These are phyloP conservation scores for Aureobasidium lini DNA, from an alignment of 2,329 filamentous ascomycete species.

Conservation along the genomic window DNA sequence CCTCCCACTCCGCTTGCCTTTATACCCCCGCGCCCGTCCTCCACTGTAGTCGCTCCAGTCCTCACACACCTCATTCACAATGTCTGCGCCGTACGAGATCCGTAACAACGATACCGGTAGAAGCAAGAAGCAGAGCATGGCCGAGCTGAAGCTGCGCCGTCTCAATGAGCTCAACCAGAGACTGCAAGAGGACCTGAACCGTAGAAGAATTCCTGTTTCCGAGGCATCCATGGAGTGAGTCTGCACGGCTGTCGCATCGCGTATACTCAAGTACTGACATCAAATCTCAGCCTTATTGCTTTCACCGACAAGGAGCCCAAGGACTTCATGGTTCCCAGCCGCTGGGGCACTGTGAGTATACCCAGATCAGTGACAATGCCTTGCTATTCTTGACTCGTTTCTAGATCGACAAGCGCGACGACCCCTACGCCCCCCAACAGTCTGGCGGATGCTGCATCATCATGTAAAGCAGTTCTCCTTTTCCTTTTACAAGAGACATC, in stretches of 20 bases:
- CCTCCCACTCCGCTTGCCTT: background rate
- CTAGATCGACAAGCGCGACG: constrained; percentile 84
- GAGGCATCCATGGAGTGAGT: constrained; percentile 63
- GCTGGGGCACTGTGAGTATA: constrained; percentile 69
- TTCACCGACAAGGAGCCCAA: constrained; percentile 92
- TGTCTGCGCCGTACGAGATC: constrained; percentile 58
- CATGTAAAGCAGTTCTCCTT: constrained; percentile 55
- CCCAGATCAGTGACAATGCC: background rate
- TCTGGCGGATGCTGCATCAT: constrained; percentile 87
- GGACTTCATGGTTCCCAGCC: constrained; percentile 97
- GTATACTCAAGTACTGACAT: background rate
- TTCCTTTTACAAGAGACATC: constrained; percentile 11
- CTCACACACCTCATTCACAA: constrained; percentile 27
- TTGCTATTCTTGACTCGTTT: constrained; percentile 12
- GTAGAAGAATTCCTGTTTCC: constrained; percentile 90
- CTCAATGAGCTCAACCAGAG: constrained; percentile 96
- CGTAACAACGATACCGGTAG: constrained; percentile 58
- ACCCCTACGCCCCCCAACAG: constrained; percentile 96
- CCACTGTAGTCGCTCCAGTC: constrained; percentile 2
- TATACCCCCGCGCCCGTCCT: background rate
- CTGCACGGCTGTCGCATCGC: background rate
- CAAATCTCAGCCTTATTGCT: constrained; percentile 69
- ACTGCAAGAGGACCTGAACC: constrained; percentile 88
- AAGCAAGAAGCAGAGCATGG: constrained; percentile 99
- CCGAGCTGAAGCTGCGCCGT: constrained; percentile 91